phyloP scores from a whole-genome alignment of 1,284 basidiomycete species.

The Sporisorium scitamineum region DNA sequence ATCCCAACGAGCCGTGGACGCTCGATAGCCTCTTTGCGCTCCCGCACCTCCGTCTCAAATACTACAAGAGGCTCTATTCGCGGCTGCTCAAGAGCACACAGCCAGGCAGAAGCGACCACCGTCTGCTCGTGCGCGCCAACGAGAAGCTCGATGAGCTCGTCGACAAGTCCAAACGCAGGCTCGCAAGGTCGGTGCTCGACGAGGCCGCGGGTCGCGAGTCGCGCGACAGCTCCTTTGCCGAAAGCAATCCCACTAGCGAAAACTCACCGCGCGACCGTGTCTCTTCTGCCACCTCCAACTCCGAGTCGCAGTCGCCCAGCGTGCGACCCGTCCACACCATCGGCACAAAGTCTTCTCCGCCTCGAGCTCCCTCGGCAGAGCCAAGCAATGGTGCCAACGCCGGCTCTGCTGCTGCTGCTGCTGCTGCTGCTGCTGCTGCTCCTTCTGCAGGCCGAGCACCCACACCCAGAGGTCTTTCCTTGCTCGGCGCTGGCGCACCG shows the following conservation, averaged over 20 bases:
- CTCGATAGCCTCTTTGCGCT: constrained; percentile 87
- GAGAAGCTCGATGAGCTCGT: constrained; percentile 83
- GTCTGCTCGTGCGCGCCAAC: constrained; percentile 81
- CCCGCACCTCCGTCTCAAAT: constrained; percentile 84
- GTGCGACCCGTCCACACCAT: constrained; percentile 22
- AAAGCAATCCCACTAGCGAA: constrained; percentile 50
- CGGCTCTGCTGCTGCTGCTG: constrained; percentile 1
- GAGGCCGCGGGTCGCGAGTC: constrained; percentile 42
- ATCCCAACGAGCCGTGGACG: constrained; percentile 75
- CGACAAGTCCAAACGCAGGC: constrained; percentile 72
- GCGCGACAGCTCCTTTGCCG: constrained; percentile 50
- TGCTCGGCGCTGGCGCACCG: constrained; percentile 20
- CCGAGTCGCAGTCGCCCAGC: constrained; percentile 35
- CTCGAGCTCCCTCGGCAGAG: constrained; percentile 4
- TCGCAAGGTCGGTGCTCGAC: constrained; percentile 52
- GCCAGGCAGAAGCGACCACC: constrained; percentile 88
- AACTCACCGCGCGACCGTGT: constrained; percentile 41
- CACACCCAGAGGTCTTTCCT: constrained; percentile 26
- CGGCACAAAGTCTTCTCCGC: constrained; percentile 18
- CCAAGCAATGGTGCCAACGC: constrained; percentile 13
- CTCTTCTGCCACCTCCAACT: constrained; percentile 57
- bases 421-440: not conserved
- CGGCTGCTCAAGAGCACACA: constrained; percentile 87
- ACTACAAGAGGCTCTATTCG: constrained; percentile 92
- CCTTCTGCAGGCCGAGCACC: constrained; percentile 21